A percentile compares a stretch with the other conserved stretches of the same genome.
These are phyloP conservation scores for Orbilia brochopaga DNA, from an alignment of 2,329 filamentous ascomycete genomes.

Conservation along the genomic window DNA sequence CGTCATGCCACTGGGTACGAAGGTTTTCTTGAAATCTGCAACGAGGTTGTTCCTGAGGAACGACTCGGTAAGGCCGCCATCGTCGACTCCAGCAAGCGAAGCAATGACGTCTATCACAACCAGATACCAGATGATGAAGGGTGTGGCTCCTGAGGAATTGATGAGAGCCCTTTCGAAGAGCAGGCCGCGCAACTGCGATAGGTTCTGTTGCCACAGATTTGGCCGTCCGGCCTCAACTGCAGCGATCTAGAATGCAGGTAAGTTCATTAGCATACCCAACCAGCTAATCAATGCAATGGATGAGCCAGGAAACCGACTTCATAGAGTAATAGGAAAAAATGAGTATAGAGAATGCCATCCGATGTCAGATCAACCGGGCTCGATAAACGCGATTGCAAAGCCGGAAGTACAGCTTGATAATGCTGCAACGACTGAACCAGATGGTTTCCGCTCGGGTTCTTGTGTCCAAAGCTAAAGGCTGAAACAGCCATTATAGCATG, in stretches of 20 bases:
- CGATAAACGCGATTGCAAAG: constrained; percentile 60
- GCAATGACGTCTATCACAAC: constrained; percentile 66
- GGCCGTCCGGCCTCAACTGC: constrained; percentile 60
- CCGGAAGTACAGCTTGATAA: constrained; percentile 64
- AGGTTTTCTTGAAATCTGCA: constrained; percentile 56
- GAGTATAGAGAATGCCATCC: constrained; percentile 65
- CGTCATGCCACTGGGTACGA: constrained; percentile 23
- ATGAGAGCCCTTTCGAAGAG: constrained; percentile 61
- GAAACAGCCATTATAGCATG: constrained; percentile 67
- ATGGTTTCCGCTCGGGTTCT: constrained; percentile 58
- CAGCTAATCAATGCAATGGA: constrained; percentile 41
- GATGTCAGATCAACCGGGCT: constrained; percentile 63
- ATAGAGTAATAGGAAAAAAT: constrained; percentile 66
- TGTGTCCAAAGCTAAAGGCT: constrained; percentile 63
- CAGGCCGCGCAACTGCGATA: constrained; percentile 63
- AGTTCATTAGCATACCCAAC: constrained; percentile 50
- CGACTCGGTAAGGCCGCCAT: constrained; percentile 62
- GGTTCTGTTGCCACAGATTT: constrained; percentile 65
- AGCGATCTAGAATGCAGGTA: constrained; percentile 58
- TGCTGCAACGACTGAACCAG: constrained; percentile 64
- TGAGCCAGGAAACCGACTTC: constrained; percentile 59
- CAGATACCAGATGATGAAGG: constrained; percentile 65
- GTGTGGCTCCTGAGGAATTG: constrained; percentile 60
- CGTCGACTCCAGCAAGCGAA: constrained; percentile 63
- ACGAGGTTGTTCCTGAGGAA: constrained; percentile 62